Base-by-base conservation (phyloP, 2,329 filamentous ascomycete genomes). In the Alternaria atra region DNA sequence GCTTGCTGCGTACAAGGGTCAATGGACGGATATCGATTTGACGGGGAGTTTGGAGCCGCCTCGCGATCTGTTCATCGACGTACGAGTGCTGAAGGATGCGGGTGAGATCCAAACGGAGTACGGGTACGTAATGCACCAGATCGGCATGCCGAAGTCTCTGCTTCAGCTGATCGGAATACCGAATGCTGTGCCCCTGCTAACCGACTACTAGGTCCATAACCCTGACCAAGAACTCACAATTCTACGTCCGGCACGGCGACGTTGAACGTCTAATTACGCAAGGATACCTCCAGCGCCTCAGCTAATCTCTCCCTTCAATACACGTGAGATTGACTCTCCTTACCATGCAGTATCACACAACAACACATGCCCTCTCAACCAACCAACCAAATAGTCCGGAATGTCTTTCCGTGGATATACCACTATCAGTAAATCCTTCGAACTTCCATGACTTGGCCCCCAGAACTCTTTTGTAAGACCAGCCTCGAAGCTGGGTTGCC, bases 101-200 rank as follows among this genome's bases (percentile, higher is more conserved):
- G 95, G 96, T 5, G 95, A 99, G 83, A 97, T 99, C 66, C 94
- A 99, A 82, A 99, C 95, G 0, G 96, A 99, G 84, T 99, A 99
- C 76, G 95, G 95, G 91, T 97, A 85, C 79, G 90, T 83, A 34
- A 58, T 8, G 10, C 30, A 3, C 29, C 48, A 55, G 27, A 20
- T 32, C 52, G 55, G 23, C 39, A 39, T 50, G 34, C 44, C 43
- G 23, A 54, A 54, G 35, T 0, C 30, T 25, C 20, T 8, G 10
- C 30, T 20, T 29, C 23, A 13, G 17, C n/a, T 13, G 17, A 39
- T 12, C 30, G 17, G 25, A 27, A 40, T 23, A n/a, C 13, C 37
- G 20, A 39, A 39, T 43, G 34, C 39, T 20, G 43, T 4, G 1
- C 13, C 12, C 6, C 3, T 20, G 35, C 52, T 60, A 52, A 60